phyloP scores from a whole-genome alignment of 192 early-diverging fungal genomes.

The Dissophora ornata region DNA sequence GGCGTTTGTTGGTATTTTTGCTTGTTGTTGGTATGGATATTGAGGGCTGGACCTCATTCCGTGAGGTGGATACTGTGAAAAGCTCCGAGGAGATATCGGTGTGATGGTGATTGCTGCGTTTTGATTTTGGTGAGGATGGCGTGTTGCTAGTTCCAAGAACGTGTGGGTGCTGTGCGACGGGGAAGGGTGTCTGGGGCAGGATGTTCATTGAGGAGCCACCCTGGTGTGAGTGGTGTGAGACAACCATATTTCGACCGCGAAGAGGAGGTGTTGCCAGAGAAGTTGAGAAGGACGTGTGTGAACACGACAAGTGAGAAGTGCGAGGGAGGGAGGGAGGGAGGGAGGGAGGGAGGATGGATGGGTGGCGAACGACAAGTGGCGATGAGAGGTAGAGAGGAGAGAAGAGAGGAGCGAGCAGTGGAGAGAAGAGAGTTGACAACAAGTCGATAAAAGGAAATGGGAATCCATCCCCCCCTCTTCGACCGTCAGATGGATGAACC shows the following conservation, averaged over 20 bases:
- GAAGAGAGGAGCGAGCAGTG: neutral
- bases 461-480: constrained; percentile 20
- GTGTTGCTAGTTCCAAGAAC: too few relatives aligned
- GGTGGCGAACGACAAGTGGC: too few relatives aligned
- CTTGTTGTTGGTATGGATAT: neutral
- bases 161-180: neutral
- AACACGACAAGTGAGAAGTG: neutral
- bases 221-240: neutral
- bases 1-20: constrained; percentile 8
- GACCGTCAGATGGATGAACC: too few relatives aligned
- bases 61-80: neutral
- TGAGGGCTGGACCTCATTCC: neutral
- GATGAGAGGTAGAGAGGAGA: neutral
- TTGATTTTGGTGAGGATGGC: neutral
- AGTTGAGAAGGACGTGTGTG: too few relatives aligned
- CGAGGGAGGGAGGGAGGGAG: neutral
- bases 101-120: neutral
- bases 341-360: too few relatives aligned
- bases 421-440: neutral
- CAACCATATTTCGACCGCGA: neutral
- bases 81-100: neutral
- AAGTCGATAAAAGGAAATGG: constrained; percentile 21
- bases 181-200: constrained; percentile 1
- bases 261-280: too few relatives aligned
- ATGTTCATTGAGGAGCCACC: neutral